phyloP scores from a whole-genome alignment of 2,329 filamentous ascomycete genomes.

The Fusarium tjaetaba region DNA sequence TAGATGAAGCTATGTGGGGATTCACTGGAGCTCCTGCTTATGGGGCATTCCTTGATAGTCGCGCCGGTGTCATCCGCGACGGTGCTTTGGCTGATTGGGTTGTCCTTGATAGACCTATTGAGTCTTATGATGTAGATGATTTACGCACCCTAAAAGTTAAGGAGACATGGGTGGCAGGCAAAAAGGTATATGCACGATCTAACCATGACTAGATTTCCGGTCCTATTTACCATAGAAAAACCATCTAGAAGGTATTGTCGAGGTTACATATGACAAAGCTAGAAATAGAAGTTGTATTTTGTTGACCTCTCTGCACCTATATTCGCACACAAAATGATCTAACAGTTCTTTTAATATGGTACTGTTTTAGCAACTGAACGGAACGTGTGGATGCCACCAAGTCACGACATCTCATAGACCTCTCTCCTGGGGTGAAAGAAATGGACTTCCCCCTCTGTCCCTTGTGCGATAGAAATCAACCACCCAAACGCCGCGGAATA shows the following conservation, averaged over 20 bases:
- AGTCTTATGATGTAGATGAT: slow-evolving; percentile 59
- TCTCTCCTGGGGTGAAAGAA: slow-evolving; percentile 2
- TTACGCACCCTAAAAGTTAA: slow-evolving; percentile 65
- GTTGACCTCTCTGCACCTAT: background rate
- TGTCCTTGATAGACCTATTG: slow-evolving; percentile 69
- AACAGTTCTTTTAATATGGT: slow-evolving; percentile 2
- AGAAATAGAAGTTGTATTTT: background rate
- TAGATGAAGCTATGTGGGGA: slow-evolving; percentile 68
- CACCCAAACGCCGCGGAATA: slow-evolving; percentile 28
- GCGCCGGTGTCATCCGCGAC: slow-evolving; percentile 66
- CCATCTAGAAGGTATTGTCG: background rate
- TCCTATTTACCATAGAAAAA: background rate
- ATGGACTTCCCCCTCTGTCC: background rate
- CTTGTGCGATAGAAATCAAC: slow-evolving; percentile 17
- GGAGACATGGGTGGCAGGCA: slow-evolving; percentile 76
- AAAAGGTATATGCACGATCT: slow-evolving; percentile 53
- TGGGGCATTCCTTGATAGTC: slow-evolving; percentile 67
- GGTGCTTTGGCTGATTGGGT: slow-evolving; percentile 76
- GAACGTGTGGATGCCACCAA: background rate
- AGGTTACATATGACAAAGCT: background rate
- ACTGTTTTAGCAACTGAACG: background rate
- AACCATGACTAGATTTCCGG: background rate
- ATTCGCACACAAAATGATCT: background rate
- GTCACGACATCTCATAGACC: background rate
- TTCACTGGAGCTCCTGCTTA: slow-evolving; percentile 70